Base-by-base conservation (phyloP, 495 filamentous ascomycete species). In the Aspergillus panamensis region DNA sequence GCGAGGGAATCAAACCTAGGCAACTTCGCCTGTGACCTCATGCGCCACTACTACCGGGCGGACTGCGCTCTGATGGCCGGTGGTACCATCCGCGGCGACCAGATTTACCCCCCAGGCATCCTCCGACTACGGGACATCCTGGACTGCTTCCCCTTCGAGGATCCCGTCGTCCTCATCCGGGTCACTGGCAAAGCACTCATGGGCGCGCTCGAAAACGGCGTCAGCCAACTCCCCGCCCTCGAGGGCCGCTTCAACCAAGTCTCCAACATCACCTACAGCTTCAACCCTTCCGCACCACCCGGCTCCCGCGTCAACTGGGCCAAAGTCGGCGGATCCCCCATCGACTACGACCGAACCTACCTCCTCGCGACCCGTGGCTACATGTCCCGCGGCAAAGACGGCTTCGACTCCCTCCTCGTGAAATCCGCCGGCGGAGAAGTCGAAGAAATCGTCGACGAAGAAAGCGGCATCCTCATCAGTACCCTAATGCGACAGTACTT, bases 21-120 rank as follows among this genome's bases (percentile, higher is more conserved):
- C 0, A 96, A 96, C 63, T 94, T 93, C 67, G 87, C 95, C 30
- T 92, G 87, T 69, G 92, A 96, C 66, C 77, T 96, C 16, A 95
- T 96, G 88, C 84, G 91, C 10, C 83, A 81, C 55, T 87, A 95
- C 66, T 91, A 96, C 66, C 65, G 70, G 9, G 82, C 88, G 0
- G 92, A 96, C 58, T 94, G 89, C 66, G 78, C 87, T 16, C 73
- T 96, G 56, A 93, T 96, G 85, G 90, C 88, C 0, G 84, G 87
- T 0, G 92, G 92, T 1, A 96, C 92, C n/a, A 88, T 96, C 51
- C 80, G 92, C 8, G 92, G 92, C 5, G 92, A 96, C 59, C 90
- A 93, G 69, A 84, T 96, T 37, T 96, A 96, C 57, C 82, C 88
- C 0, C 87, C 89, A 0, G 92, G 92, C 0, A 77, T 92, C 5